Percentiles rank a stretch among this genome's conserved stretches.
Evolutionary conservation across 2,329 filamentous ascomycete genomes (phyloP).

Genomic region (Seiridium unicorne): DNA sequence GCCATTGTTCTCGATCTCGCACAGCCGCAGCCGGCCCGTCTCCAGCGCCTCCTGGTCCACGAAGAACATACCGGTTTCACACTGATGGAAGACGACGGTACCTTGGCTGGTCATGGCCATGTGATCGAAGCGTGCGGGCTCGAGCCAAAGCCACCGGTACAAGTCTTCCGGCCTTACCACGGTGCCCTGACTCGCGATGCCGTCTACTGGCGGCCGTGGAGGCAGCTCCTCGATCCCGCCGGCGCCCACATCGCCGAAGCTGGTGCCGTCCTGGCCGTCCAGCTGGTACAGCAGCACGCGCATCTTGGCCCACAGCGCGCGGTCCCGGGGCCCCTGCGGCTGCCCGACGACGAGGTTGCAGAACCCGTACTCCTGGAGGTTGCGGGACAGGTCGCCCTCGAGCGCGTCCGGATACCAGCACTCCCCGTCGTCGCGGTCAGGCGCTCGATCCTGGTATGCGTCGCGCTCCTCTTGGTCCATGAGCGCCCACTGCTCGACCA

Average conservation of each 20-base stretch:
- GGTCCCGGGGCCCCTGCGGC: neutral
- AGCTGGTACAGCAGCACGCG: neutral
- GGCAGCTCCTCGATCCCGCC: neutral
- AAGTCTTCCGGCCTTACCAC: neutral
- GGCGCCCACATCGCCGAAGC: neutral
- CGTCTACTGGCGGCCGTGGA: too few relatives aligned
- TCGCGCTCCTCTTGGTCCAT: neutral
- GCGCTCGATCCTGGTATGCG: neutral
- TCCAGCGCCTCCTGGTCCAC: neutral
- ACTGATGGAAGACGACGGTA: neutral
- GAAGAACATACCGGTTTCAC: neutral
- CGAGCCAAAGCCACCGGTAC: neutral
- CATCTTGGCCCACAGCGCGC: neutral
- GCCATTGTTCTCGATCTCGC: conserved; percentile 1
- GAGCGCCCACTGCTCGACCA: neutral
- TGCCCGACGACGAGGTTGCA: neutral
- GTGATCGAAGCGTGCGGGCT: neutral
- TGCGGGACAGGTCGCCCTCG: neutral
- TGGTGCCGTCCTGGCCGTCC: neutral
- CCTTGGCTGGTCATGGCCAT: neutral
- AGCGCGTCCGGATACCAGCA: neutral
- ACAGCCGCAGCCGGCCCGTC: neutral
- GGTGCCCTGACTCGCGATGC: neutral
- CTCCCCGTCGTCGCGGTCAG: neutral
- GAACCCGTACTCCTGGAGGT: neutral